A percentile compares a stretch with the other conserved stretches of the same genome.
Evolutionary conservation across 768 basidiomycete species (phyloP).

Genomic region (Naganishia onofrii): DNA sequence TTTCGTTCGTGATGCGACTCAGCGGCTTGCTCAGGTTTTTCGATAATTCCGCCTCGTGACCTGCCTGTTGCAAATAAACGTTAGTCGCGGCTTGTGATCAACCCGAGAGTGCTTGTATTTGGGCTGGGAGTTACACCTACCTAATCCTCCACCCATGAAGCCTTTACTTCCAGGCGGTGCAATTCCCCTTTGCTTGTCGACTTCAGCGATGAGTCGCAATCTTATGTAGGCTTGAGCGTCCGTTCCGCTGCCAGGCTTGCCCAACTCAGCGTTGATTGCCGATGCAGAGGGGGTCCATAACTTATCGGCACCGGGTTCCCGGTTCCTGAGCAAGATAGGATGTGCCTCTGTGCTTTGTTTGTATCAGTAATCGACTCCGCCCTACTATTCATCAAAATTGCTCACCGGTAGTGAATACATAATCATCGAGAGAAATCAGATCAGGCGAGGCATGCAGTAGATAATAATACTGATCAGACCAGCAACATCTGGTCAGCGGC

Average conservation of each 20-base stretch:
- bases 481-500: not conserved
- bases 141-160: not conserved
- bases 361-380: not conserved
- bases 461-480: conserved; percentile 43
- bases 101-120: not conserved
- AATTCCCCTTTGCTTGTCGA: not conserved
- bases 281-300: conserved; percentile 37
- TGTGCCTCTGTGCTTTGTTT: conserved; percentile 45
- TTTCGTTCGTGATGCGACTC: no score
- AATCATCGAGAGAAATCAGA: conserved; percentile 50
- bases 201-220: not conserved
- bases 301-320: conserved; percentile 37
- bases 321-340: conserved; percentile 44
- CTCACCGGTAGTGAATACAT: conserved; percentile 52
- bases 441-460: conserved; percentile 50
- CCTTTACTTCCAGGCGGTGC: conserved; percentile 21
- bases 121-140: not conserved
- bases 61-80: no score
- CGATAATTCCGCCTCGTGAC: no score
- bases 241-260: conserved; percentile 43
- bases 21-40: no score
- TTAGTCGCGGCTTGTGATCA: no score
- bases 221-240: conserved; percentile 45
- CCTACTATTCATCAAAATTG: not conserved
- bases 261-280: conserved; percentile 34